Percentiles rank a stretch among this genome's conserved stretches.
These are phyloP conservation scores for Spergularia azorica DNA, from an alignment of 179 eudicot species.

Conservation along the genomic window DNA sequence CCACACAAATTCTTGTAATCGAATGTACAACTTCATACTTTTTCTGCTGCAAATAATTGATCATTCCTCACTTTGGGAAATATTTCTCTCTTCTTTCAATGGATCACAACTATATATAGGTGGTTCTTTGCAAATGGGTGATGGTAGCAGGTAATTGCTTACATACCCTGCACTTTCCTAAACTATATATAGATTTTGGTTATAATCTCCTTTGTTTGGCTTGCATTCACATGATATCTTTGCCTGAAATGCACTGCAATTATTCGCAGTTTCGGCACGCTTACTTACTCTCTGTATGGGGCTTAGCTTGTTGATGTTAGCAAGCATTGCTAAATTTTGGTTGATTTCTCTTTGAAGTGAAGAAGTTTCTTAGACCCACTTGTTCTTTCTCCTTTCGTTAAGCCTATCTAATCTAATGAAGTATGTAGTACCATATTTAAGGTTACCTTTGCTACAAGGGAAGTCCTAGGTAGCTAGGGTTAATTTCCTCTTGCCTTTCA, in stretches of 20 bases:
- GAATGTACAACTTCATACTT: too few species aligned
- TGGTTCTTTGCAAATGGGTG: not conserved
- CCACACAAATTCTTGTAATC: too few species aligned
- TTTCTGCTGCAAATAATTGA: too few species aligned
- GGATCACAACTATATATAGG: too few species aligned
- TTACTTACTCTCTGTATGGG: not conserved
- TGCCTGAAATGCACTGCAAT: not conserved
- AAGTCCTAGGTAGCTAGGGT: not conserved
- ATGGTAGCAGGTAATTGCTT: constrained; percentile 8
- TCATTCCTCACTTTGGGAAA: not conserved
- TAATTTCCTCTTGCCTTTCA: constrained; percentile 1
- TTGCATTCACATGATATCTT: constrained; percentile 14
- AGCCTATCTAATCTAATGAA: not conserved
- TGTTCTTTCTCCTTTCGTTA: constrained; percentile 13
- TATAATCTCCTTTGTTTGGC: not conserved
- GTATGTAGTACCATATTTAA: not conserved
- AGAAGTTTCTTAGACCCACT: constrained; percentile 17
- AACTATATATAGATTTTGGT: not conserved
- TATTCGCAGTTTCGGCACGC: not conserved
- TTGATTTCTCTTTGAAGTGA: constrained; percentile 21
- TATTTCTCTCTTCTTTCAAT: too few species aligned
- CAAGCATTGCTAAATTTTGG: constrained; percentile 20
- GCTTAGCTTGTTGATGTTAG: not conserved
- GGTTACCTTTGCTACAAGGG: constrained; percentile 3
- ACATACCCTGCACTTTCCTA: not conserved